These are phyloP conservation scores for Neonectria sp. DNA, from an alignment of 2,329 filamentous ascomycete species.

Conservation along the genomic window DNA sequence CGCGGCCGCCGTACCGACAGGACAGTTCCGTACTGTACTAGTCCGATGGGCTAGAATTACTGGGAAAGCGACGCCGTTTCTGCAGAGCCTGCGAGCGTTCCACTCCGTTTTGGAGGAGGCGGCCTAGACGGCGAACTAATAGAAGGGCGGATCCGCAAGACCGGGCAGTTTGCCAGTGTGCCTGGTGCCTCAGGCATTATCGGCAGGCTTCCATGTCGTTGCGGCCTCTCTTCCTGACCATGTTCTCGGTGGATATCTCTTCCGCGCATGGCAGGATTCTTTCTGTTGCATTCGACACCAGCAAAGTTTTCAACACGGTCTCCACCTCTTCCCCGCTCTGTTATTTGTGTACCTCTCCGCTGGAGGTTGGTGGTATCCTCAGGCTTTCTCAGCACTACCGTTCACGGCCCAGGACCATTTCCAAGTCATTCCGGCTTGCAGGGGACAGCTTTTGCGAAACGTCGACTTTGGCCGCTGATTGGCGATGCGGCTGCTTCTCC, in stretches of 20 bases:
- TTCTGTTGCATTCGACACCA: slow-evolving; percentile 11
- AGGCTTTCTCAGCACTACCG: slow-evolving; percentile 2
- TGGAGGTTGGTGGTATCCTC: background rate
- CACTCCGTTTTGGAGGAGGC: slow-evolving; percentile 30
- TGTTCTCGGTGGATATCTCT: background rate
- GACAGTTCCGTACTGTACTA: slow-evolving; percentile 42
- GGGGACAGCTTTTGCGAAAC: slow-evolving; percentile 31
- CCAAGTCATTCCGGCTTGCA: slow-evolving; percentile 18
- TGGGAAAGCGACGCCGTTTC: slow-evolving; percentile 38
- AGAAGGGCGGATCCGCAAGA: slow-evolving; percentile 30
- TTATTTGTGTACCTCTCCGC: background rate
- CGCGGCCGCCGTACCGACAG: slow-evolving; percentile 33
- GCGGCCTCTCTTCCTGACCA: background rate
- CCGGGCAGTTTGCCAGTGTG: slow-evolving; percentile 22
- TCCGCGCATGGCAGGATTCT: slow-evolving; percentile 1
- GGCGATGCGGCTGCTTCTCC: slow-evolving; percentile 41
- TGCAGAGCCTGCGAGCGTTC: slow-evolving; percentile 32
- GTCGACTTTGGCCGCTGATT: slow-evolving; percentile 34
- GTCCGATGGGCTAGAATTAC: slow-evolving; percentile 31
- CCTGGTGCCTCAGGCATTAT: slow-evolving; percentile 13
- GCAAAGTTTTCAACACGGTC: slow-evolving; percentile 21
- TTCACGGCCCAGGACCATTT: background rate
- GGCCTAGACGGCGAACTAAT: background rate
- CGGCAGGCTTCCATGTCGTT: background rate
- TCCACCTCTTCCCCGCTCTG: slow-evolving; percentile 13